Evolutionary conservation across 2,329 filamentous ascomycete species (phyloP).

Genomic region (Diplodia intermedia): DNA sequence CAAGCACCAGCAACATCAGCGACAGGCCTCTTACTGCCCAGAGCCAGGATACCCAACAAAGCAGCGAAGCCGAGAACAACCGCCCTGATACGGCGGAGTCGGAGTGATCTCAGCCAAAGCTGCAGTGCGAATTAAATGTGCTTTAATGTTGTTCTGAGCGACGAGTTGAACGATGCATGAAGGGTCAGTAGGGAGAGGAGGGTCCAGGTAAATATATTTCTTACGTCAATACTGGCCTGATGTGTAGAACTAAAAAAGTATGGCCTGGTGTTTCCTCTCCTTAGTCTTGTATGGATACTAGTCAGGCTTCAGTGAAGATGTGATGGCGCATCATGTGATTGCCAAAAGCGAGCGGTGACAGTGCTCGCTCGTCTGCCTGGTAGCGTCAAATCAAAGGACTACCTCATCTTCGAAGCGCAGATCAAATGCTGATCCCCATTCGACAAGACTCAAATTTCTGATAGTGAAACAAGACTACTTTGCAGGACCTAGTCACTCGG

Average conservation of each 20-base stretch:
- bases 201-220: slow-evolving; percentile 13
- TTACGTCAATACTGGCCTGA: slow-evolving; percentile 13
- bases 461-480: background rate
- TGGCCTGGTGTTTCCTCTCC: background rate
- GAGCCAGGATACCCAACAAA: slow-evolving; percentile 32
- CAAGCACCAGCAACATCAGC: slow-evolving; percentile 23
- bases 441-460: background rate
- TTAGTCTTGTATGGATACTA: background rate
- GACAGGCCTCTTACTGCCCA: slow-evolving; percentile 29
- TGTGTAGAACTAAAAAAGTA: background rate
- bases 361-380: too few species aligned
- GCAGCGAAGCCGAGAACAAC: slow-evolving; percentile 25
- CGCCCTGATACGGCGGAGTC: slow-evolving; percentile 24
- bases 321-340: background rate
- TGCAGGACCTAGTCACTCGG: background rate
- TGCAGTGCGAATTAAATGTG: background rate
- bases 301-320: background rate
- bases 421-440: background rate
- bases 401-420: background rate
- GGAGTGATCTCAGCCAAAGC: slow-evolving; percentile 8
- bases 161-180: slow-evolving; percentile 6
- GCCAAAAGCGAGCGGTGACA: background rate
- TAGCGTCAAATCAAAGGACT: background rate
- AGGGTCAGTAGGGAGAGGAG: background rate
- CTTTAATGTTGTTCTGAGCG: slow-evolving; percentile 2